Evolutionary conservation across 345 rosid genomes (phyloP).

Genomic region (Citrus maxima): DNA sequence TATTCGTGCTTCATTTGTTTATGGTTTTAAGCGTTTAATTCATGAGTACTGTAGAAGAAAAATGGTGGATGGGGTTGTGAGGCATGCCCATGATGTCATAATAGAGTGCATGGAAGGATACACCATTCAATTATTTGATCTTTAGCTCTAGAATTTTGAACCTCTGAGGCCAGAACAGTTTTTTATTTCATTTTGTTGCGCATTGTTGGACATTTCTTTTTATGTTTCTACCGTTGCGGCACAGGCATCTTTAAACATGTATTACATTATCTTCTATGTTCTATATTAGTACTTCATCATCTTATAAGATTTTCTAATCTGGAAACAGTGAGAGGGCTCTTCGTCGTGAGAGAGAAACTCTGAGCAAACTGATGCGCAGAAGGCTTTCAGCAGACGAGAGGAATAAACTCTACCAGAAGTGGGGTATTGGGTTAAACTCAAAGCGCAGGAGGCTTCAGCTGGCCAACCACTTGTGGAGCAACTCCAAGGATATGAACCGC

Average conservation of each 20-base stretch:
- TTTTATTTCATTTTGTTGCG: not conserved
- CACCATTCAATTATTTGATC: not conserved
- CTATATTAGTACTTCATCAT: not conserved
- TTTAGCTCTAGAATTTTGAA: not conserved
- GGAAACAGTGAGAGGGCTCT: slow-evolving; percentile 64
- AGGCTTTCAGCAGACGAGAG: slow-evolving; percentile 67
- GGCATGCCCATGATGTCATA: not conserved
- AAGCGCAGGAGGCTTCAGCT: slow-evolving; percentile 78
- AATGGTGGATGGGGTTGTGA: not conserved
- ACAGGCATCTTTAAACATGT: not conserved
- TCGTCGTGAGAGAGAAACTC: slow-evolving; percentile 63
- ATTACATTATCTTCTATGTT: not conserved
- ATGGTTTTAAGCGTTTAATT: not conserved
- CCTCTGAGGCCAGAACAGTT: not conserved
- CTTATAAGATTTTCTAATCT: slow-evolving; percentile 2
- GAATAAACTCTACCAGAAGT: slow-evolving; percentile 61
- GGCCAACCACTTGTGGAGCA: slow-evolving; percentile 68
- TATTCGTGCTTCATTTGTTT: not conserved
- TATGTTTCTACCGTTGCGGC: not conserved
- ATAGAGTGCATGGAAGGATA: not conserved
- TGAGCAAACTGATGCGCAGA: slow-evolving; percentile 82
- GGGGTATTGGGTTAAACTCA: slow-evolving; percentile 68
- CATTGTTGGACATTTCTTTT: not conserved
- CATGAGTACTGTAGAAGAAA: not conserved
- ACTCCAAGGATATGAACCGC: slow-evolving; percentile 53